Percentiles rank a stretch among this genome's conserved stretches.
Evolutionary conservation across 2,329 filamentous ascomycete genomes (phyloP).

Genomic region (Xenoacremonium recifei): DNA sequence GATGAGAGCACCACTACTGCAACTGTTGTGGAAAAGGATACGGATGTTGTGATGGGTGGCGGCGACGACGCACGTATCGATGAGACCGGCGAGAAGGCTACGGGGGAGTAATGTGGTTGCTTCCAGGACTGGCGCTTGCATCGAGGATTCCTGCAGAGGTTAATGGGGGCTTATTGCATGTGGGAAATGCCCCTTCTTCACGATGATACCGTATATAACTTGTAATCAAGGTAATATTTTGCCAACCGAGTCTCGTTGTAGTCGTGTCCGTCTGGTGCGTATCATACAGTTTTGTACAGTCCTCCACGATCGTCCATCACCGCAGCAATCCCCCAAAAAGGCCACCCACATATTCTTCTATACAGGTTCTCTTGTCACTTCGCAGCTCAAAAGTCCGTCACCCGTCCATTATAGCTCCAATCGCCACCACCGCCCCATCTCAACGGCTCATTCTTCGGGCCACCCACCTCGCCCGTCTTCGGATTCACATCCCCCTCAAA

Average conservation of each 20-base stretch:
- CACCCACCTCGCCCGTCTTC: conserved; percentile 90
- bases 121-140: conserved; percentile 10
- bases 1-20: conserved; percentile 8
- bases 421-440: conserved; percentile 75
- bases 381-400: conserved; percentile 76
- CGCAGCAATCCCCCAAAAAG: too few species aligned
- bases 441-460: conserved; percentile 95
- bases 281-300: conserved; percentile 20
- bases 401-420: conserved; percentile 94
- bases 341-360: too few species aligned
- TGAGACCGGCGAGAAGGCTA: conserved; percentile 8
- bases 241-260: background rate
- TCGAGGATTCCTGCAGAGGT: too few species aligned
- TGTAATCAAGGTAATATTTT: background rate
- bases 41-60: conserved; percentile 6
- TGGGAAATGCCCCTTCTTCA: too few species aligned
- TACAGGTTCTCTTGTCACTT: conserved; percentile 5
- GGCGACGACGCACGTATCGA: conserved; percentile 6
- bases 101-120: conserved; percentile 14
- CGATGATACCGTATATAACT: conserved; percentile 2
- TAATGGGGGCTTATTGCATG: conserved; percentile 24
- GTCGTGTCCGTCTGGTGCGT: too few species aligned
- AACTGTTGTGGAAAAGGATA: conserved; percentile 10
- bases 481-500: conserved; percentile 93
- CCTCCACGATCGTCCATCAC: too few species aligned